These are phyloP conservation scores for Leptographium flavum DNA, from an alignment of 2,329 filamentous ascomycete species.

Conservation along the genomic window DNA sequence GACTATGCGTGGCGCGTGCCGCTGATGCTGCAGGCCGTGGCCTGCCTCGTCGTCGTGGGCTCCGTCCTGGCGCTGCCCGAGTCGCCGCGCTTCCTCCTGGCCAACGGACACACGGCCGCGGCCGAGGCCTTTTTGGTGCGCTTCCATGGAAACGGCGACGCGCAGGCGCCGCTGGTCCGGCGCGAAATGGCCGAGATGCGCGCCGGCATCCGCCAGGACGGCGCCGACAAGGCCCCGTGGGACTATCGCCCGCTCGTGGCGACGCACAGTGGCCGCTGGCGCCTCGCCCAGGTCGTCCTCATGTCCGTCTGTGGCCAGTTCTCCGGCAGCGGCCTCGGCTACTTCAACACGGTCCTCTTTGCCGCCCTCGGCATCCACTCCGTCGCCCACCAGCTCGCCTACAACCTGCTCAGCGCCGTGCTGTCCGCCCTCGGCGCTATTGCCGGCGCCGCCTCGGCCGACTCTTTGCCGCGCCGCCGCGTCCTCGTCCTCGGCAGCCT, in stretches of 20 bases:
- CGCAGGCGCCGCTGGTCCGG: conserved; percentile 22
- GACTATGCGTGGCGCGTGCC: conserved; percentile 36
- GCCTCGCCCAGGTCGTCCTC: conserved; percentile 32
- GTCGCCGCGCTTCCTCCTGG: conserved; percentile 54
- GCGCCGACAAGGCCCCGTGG: conserved; percentile 31
- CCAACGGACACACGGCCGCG: conserved; percentile 38
- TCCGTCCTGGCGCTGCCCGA: conserved; percentile 52
- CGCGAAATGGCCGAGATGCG: conserved; percentile 28
- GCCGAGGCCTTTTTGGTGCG: conserved; percentile 25
- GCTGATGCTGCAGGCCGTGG: conserved; percentile 30
- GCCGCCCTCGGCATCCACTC: conserved; percentile 22
- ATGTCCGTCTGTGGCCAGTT: conserved; percentile 37
- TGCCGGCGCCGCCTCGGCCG: conserved; percentile 26
- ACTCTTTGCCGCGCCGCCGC: conserved; percentile 30
- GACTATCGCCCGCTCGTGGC: conserved; percentile 31
- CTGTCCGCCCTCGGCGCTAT: conserved; percentile 30
- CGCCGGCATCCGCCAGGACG: conserved; percentile 27
- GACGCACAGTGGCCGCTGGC: conserved; percentile 31
- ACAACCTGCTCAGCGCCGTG: conserved; percentile 32
- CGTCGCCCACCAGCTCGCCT: conserved; percentile 25
- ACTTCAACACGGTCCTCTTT: conserved; percentile 36
- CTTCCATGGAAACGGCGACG: conserved; percentile 28
- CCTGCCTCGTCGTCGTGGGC: conserved; percentile 24
- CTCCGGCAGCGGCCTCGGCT: conserved; percentile 34
- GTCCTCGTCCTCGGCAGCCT: conserved; percentile 30